Evolutionary conservation across 2,329 filamentous ascomycete species (phyloP).

Genomic region (Colletotrichum echinochloae): DNA sequence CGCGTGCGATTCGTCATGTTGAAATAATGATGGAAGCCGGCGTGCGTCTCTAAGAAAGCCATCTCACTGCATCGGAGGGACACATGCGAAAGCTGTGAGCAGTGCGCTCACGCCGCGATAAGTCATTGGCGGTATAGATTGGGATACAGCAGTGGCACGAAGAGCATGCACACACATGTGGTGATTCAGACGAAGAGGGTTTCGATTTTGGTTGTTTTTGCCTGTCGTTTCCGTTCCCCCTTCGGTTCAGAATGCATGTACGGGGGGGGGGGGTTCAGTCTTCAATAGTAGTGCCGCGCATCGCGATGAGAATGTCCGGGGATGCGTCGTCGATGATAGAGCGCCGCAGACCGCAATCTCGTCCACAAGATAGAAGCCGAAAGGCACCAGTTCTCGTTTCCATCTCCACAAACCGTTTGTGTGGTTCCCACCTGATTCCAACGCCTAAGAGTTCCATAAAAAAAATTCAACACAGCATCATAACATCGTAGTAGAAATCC

Average conservation of each 20-base stretch:
- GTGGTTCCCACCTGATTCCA: slow-evolving; percentile 33
- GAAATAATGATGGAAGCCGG: not conserved
- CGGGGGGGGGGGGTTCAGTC: slow-evolving; percentile 26
- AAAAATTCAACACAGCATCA: slow-evolving; percentile 39
- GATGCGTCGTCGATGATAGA: slow-evolving; percentile 7
- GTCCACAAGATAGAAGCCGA: slow-evolving; percentile 21
- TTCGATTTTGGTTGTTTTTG: slow-evolving; percentile 20
- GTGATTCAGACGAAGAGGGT: slow-evolving; percentile 13
- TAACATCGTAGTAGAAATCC: slow-evolving; percentile 39
- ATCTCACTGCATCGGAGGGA: not conserved
- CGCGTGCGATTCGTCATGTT: no score
- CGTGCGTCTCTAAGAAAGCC: slow-evolving; percentile 4
- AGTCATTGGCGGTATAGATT: not conserved
- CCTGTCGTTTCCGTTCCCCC: slow-evolving; percentile 14
- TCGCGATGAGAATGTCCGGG: not conserved
- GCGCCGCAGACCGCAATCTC: slow-evolving; percentile 1
- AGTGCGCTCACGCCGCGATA: not conserved
- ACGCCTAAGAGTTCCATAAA: slow-evolving; percentile 36
- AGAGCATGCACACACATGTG: not conserved
- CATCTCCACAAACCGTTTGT: slow-evolving; percentile 33
- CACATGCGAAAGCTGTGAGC: not conserved
- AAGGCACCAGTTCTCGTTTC: slow-evolving; percentile 13
- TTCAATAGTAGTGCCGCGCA: slow-evolving; percentile 18
- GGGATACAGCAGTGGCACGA: not conserved
- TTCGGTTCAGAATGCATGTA: slow-evolving; percentile 32